Base-by-base conservation (phyloP, 2,329 filamentous ascomycete genomes). In the Thelonectria rubi region DNA sequence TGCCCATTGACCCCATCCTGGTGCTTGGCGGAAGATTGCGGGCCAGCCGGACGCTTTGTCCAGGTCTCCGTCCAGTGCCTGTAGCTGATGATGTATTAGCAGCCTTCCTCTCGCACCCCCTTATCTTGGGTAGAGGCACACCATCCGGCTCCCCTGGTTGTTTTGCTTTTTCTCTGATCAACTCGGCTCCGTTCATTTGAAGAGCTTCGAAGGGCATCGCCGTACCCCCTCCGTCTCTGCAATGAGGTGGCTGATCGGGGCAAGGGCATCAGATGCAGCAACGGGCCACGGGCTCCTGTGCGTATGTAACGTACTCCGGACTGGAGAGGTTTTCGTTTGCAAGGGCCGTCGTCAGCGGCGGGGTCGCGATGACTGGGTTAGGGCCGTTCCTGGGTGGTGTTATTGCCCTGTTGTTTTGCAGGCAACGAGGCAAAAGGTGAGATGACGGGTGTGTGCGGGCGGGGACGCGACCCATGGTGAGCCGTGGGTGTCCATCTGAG, bases 1-100 rank as follows among this genome's bases (percentile, higher is more conserved):
- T 37, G 37, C 42, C 30, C 40, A 7, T n/a, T n/a, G n/a, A n/a
- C n/a, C n/a, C n/a, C n/a, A n/a, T n/a, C n/a, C 49, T 59, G 45
- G 56, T 53, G 51, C 51, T 49, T 60, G 58, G 57, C 58, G 32
- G 52, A 47, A 57, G 48, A 52, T 58, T 65, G 64, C 62, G 64
- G 64, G 64, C 55, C 64, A 63, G 62, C 59, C 47, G 59, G n/a
- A n/a, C n/a, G n/a, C n/a, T n/a, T n/a, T n/a, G n/a, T n/a, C n/a
- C n/a, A n/a, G n/a, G n/a, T n/a, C n/a, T n/a, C n/a, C n/a, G n/a
- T n/a, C n/a, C 49, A 52, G 43, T 54, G 57, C 39, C 58, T 62
- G 59, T 62, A 55, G n/a, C n/a, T n/a, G 55, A 48, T 62, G 55
- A 62, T 37, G 55, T 14, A 40, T 21, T 40, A 10, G 55, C 52